Evolutionary conservation across 2,329 filamentous ascomycete genomes (phyloP).

Genomic region (Proliferodiscus dingleyae): DNA sequence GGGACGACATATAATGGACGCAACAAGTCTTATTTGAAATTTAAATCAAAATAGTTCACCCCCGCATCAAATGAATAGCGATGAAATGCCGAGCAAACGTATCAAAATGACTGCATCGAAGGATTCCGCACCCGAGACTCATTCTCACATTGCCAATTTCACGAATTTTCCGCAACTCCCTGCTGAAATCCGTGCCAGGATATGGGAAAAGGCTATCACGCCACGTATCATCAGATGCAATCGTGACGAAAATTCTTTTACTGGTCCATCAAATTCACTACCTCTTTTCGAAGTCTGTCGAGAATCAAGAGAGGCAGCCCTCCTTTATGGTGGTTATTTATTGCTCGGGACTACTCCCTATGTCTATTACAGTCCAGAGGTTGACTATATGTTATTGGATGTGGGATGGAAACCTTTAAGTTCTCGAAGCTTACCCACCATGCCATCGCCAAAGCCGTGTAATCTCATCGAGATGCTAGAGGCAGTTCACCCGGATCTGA

Average conservation of each 20-base stretch:
- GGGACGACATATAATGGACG: too few species aligned
- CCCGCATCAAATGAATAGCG: too few species aligned
- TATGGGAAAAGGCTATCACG: constrained; percentile 12
- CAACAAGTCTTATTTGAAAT: too few species aligned
- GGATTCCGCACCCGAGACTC: not conserved
- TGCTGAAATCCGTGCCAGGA: constrained; percentile 10
- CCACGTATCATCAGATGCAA: constrained; percentile 10
- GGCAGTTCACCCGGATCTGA: constrained; percentile 8
- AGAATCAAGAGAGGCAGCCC: constrained; percentile 5
- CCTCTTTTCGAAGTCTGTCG: constrained; percentile 2
- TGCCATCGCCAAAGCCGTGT: not conserved
- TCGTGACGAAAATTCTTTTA: constrained; percentile 2
- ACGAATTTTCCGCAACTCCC: not conserved
- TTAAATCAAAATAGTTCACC: too few species aligned
- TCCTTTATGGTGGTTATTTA: constrained; percentile 5
- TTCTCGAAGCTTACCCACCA: not conserved
- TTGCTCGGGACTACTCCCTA: constrained; percentile 1
- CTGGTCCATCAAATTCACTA: not conserved
- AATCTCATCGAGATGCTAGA: constrained; percentile 13
- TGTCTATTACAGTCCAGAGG: constrained; percentile 7
- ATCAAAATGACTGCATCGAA: not conserved
- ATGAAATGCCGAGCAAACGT: too few species aligned
- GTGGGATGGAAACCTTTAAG: constrained; percentile 14
- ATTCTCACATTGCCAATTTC: not conserved
- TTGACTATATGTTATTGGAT: constrained; percentile 20